Conservation (phyloP, 495 filamentous ascomycete species). For the Xylaria grammica region DNA sequence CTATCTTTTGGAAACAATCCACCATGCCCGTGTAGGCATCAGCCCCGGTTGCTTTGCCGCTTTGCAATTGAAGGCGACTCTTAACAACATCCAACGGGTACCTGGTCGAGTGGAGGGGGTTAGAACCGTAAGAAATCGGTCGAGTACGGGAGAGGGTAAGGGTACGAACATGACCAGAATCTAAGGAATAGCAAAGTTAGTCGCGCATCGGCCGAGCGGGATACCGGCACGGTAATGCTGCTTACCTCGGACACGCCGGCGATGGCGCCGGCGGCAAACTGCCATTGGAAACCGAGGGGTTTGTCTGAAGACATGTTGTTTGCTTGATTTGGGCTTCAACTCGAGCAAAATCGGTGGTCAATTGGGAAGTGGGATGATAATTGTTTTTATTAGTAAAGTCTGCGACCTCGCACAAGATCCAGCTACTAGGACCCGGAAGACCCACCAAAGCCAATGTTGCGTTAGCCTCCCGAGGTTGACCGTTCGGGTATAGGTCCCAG, state of each 20-base stretch:
- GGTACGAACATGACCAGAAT: constrained; percentile 80
- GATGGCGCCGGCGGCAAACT: constrained; percentile 83
- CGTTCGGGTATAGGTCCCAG: background rate
- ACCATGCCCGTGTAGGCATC: constrained; percentile 95
- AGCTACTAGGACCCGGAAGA: background rate
- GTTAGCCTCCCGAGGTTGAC: background rate
- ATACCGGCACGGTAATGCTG: constrained; percentile 22
- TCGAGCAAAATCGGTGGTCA: constrained; percentile 13
- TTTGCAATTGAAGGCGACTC: constrained; percentile 93
- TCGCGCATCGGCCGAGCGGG: constrained; percentile 22
- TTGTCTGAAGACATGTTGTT: constrained; percentile 68
- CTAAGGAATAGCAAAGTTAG: constrained; percentile 49
- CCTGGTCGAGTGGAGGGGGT: constrained; percentile 57
- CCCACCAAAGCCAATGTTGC: background rate
- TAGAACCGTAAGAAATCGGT: constrained; percentile 3
- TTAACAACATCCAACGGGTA: constrained; percentile 99
- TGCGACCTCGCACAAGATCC: constrained; percentile 18
- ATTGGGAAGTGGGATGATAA: constrained; percentile 17
- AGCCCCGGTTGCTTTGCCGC: constrained; percentile 67
- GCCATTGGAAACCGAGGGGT: constrained; percentile 82
- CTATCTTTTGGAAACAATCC: constrained; percentile 95
- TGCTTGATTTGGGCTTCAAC: constrained; percentile 18
- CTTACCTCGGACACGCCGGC: constrained; percentile 91
- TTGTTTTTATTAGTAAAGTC: constrained; percentile 14
- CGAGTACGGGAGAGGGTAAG: constrained; percentile 11